These are phyloP conservation scores for Silybum marianum DNA, from an alignment of 129 eudicot genomes.

Conservation along the genomic window DNA sequence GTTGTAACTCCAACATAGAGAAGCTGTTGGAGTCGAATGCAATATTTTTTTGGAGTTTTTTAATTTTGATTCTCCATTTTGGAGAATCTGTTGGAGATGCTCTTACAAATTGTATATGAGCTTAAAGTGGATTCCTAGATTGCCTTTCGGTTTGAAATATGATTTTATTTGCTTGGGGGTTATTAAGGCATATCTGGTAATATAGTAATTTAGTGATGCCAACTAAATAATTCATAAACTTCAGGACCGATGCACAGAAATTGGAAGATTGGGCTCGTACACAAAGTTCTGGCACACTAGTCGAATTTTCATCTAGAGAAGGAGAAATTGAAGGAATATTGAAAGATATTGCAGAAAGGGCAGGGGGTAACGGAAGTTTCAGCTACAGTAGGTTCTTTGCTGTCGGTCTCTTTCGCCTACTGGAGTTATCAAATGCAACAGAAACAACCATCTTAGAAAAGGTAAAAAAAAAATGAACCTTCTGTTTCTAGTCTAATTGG, in stretches of 20 bases:
- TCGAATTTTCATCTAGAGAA: slow-evolving; percentile 76
- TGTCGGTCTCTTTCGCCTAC: slow-evolving; percentile 91
- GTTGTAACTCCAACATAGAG: too few species aligned
- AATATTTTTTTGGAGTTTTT: too few species aligned
- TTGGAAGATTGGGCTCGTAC: slow-evolving; percentile 87
- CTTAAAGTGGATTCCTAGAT: too few species aligned
- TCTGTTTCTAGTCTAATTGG: background rate
- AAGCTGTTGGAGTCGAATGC: too few species aligned
- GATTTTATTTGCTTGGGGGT: too few species aligned
- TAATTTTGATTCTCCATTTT: too few species aligned
- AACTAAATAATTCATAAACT: background rate
- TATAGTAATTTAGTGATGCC: too few species aligned
- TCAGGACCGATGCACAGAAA: slow-evolving; percentile 79
- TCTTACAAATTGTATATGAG: too few species aligned
- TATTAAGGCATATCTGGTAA: too few species aligned
- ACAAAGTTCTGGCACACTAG: slow-evolving; percentile 63
- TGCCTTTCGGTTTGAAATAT: too few species aligned
- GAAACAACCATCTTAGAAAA: slow-evolving; percentile 87
- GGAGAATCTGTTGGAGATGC: too few species aligned
- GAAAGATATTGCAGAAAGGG: slow-evolving; percentile 92
- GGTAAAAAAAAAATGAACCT: slow-evolving; percentile 40
- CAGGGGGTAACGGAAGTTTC: slow-evolving; percentile 69
- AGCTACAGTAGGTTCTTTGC: slow-evolving; percentile 98
- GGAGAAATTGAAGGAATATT: slow-evolving; percentile 73
- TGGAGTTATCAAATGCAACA: slow-evolving; percentile 82